Evolutionary conservation across 2,329 filamentous ascomycete genomes (phyloP), one percentile per base, ranked within the genome.

Genomic region (Pseudogymnoascus sp.): DNA sequence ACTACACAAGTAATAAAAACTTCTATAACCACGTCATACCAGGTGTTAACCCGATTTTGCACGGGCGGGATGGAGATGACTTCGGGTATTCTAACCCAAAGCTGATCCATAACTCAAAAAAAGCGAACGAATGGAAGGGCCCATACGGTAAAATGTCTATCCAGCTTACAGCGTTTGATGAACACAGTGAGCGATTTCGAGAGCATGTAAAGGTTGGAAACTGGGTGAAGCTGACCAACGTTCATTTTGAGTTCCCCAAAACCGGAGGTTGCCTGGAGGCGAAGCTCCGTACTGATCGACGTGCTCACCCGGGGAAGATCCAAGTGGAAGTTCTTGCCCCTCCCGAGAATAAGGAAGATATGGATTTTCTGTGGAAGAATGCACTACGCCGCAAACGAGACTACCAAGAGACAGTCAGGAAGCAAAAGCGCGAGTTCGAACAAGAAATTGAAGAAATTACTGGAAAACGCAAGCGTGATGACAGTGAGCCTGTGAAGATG

Each of bases 81-180:
- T 82, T 74, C 62, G 79, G 77, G n/a, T 87, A 89, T 67, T 73
- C 62, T 15, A 66, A 62, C 73, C 62, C 57, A 64, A 57, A 69
- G 65, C 55, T 68, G 66, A 61, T 57, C 19, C 9, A 26, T 33
- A 57, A 71, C 37, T 61, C 59, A 15, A 62, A 60, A 33, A 60
- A 9, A 62, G 63, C 33, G 18, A 62, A 61, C 2, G 70, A 73
- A n/a, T 95, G 89, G 88, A 74, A 76, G 1, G 90, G 91, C 0
- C 92, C 92, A 0, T 86, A 76, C 65, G 92, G 91, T 2, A 84
- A 85, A 67, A 76, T 81, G 68, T 86, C 84, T 1, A 76, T 96
- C 58, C 84, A 86, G 65, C 73, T 96, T 21, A 87, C 83, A 26
- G 78, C 88, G 26, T 95, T 78, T 70, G 83, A 86, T 12, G 81